A percentile compares a stretch with the other conserved stretches of the same genome.
These are phyloP conservation scores for Amyloporia xantha DNA, from an alignment of 768 basidiomycete genomes.

Conservation along the genomic window DNA sequence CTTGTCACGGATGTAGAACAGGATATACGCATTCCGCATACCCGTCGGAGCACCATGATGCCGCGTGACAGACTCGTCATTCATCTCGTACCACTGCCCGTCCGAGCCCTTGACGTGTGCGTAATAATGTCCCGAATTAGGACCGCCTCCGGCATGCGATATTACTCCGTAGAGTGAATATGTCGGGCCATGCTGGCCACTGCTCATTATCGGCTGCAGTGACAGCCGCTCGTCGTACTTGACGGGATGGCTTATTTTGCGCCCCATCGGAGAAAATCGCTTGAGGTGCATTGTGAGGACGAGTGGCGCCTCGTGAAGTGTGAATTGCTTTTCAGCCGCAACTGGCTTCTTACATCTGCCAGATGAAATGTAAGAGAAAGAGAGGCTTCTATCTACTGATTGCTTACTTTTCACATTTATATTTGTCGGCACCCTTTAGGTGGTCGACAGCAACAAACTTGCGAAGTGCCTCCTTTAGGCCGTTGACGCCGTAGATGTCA, in stretches of 20 bases:
- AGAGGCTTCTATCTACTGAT: not conserved
- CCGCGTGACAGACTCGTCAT: slow-evolving; percentile 72
- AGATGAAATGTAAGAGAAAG: not conserved
- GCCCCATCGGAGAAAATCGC: slow-evolving; percentile 85
- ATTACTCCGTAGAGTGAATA: slow-evolving; percentile 92
- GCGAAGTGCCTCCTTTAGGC: slow-evolving; percentile 64
- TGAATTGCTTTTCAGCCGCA: slow-evolving; percentile 85
- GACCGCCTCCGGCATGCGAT: slow-evolving; percentile 87
- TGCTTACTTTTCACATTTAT: slow-evolving; percentile 95
- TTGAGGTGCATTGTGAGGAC: slow-evolving; percentile 93
- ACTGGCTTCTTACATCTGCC: slow-evolving; percentile 87
- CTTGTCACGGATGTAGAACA: slow-evolving; percentile 84
- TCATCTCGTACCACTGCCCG: slow-evolving; percentile 86
- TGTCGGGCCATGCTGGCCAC: slow-evolving; percentile 62
- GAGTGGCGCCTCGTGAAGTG: slow-evolving; percentile 78
- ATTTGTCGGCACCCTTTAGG: slow-evolving; percentile 88
- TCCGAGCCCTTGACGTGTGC: slow-evolving; percentile 69
- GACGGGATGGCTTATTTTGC: slow-evolving; percentile 75
- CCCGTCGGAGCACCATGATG: slow-evolving; percentile 40
- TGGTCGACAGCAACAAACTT: slow-evolving; percentile 80
- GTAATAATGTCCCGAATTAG: slow-evolving; percentile 94
- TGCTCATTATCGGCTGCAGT: slow-evolving; percentile 78
- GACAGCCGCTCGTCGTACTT: slow-evolving; percentile 73
- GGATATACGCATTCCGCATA: slow-evolving; percentile 82
- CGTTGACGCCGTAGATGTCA: slow-evolving; percentile 64